Base-by-base conservation (phyloP, 805 yeast genomes). In the Candida ascalaphidarum region DNA sequence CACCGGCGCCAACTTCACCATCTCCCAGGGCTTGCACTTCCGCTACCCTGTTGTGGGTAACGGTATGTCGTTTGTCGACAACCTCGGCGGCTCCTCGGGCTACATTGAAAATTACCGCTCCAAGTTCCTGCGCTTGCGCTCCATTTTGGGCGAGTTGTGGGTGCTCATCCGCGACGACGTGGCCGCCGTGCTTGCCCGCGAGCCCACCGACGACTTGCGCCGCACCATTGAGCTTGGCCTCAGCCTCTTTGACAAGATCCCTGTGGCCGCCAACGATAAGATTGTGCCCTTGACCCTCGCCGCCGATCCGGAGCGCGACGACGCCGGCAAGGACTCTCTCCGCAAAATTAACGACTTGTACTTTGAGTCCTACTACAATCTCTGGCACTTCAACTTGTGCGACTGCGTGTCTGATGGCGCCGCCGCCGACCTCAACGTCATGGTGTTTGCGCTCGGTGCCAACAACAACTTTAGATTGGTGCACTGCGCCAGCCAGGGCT, bases 371-470 rank as follows among this genome's bases (percentile, higher is more conserved):
- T 80, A 76, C 51, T 77, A 76, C 44, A 76, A 77, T 42, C 63
- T 77, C 32, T 81, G 94, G 94, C 84, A 81, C 49, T 77, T 76
- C 49, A 79, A 79, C 41, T 55, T 81, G 25, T 72, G 85, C 41
- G 89, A 81, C 45, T 65, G 45, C 26, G 37, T 22, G 32, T 21
- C 16, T n/a, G 10, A 12, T 13, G 28, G 21, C 7, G 24, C 23
- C 16, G 23, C 17, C 14, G 26, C 18, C 22, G 41, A 45, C 27
- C 40, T 34, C 61, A 38, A 85, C 81, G 5, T 49, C 55, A 27
- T 55, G 76, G 29, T 51, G 58, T 26, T 54, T 72, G 32, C 58
- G 56, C 30, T 55, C 61, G 33, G 55, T 45, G 10, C 56, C 62
- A 22, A 29, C 29, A 74, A 80, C 3, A 50, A 60, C 28, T 56